Conservation (phyloP, 2,329 filamentous ascomycete species). For the Magnaporthiopsis rhizophila region DNA sequence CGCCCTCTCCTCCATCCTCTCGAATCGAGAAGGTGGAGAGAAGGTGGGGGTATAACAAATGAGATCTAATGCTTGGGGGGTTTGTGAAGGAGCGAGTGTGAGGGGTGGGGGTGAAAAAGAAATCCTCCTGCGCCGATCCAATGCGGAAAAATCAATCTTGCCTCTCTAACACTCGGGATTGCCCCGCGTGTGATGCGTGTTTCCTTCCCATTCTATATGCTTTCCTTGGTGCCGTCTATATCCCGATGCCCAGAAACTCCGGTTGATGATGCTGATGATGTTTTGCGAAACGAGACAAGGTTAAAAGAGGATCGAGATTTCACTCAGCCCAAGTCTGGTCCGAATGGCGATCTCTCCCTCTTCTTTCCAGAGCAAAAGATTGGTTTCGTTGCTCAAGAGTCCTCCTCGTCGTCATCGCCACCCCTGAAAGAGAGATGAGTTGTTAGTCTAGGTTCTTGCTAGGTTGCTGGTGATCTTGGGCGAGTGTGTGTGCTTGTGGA, state of each 20-base stretch:
- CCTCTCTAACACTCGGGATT: background rate
- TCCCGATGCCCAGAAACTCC: slow-evolving; percentile 4
- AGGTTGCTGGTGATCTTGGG: background rate
- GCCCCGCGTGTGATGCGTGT: background rate
- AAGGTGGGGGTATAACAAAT: background rate
- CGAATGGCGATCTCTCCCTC: background rate
- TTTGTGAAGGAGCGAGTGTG: background rate
- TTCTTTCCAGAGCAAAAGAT: background rate
- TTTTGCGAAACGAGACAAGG: background rate
- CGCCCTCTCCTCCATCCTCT: background rate
- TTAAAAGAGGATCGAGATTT: background rate
- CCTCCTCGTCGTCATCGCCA: slow-evolving; percentile 27
- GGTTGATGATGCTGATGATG: background rate
- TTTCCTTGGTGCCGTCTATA: background rate
- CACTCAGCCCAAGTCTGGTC: background rate
- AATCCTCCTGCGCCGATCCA: background rate
- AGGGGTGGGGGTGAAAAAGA: background rate
- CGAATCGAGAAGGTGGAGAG: background rate
- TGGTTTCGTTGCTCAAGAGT: slow-evolving; percentile 11
- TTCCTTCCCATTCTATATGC: background rate
- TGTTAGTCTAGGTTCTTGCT: slow-evolving; percentile 2
- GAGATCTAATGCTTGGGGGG: background rate
- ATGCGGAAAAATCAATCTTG: background rate
- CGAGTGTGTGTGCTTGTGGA: background rate
- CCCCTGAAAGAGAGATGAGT: slow-evolving; percentile 9